Percentiles rank a stretch among this genome's conserved stretches.
Conservation (phyloP, 805 yeast species). For the Yarrowia sp. region DNA sequence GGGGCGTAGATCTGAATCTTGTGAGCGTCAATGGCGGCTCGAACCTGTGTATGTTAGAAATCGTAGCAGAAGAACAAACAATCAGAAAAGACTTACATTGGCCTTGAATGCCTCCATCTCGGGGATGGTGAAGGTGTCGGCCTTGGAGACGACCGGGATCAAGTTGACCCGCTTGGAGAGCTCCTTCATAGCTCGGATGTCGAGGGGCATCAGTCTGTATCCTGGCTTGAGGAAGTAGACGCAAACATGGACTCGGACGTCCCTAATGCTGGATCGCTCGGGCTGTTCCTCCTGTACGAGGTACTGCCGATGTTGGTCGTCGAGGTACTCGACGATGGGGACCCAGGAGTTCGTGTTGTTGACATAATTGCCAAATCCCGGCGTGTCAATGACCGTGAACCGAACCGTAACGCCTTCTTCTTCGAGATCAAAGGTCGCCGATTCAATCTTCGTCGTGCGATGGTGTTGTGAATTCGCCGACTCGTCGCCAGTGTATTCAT, state of each 20-base stretch:
- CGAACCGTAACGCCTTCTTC: conserved; percentile 78
- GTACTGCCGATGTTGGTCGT: conserved; percentile 82
- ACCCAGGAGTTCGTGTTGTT: conserved; percentile 85
- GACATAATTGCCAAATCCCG: conserved; percentile 90
- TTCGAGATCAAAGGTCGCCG: conserved; percentile 59
- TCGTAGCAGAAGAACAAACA: background rate
- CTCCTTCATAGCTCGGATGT: conserved; percentile 83
- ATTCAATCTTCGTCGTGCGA: conserved; percentile 48
- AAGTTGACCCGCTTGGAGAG: conserved; percentile 76
- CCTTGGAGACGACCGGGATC: conserved; percentile 84
- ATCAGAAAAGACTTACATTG: conserved; percentile 39
- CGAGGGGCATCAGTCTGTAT: conserved; percentile 81
- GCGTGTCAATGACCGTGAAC: conserved; percentile 84
- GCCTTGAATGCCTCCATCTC: conserved; percentile 68
- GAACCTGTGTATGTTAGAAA: conserved; percentile 42
- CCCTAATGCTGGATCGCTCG: conserved; percentile 50
- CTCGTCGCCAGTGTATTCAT: conserved; percentile 14
- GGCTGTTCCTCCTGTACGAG: conserved; percentile 97
- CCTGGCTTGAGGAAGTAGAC: conserved; percentile 88
- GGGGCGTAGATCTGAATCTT: conserved; percentile 66
- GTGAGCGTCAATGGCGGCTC: conserved; percentile 80
- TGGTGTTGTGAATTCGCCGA: conserved; percentile 22
- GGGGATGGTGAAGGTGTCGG: conserved; percentile 75
- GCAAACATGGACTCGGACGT: conserved; percentile 87
- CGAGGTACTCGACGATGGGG: conserved; percentile 82